Conservation (phyloP, 495 filamentous ascomycete species). For the Hypoxylon subgilvum region DNA sequence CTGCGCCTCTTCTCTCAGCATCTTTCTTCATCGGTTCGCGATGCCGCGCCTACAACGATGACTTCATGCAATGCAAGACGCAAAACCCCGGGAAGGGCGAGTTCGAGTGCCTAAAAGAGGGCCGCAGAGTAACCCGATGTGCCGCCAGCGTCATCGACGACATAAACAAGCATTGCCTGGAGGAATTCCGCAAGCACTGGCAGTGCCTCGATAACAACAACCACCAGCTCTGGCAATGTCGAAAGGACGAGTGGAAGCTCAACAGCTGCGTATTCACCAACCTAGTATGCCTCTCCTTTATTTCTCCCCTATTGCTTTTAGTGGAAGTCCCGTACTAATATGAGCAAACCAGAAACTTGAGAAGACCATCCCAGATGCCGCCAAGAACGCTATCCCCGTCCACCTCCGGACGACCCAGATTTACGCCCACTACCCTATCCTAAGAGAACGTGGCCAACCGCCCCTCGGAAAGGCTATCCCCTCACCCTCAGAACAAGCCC, state of each 20-base stretch:
- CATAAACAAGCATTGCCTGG: constrained; percentile 92
- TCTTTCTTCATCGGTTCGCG: constrained; percentile 97
- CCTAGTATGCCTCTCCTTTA: constrained; percentile 65
- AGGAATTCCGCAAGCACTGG: constrained; percentile 92
- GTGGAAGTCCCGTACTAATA: constrained; percentile 11
- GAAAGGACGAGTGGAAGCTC: constrained; percentile 75
- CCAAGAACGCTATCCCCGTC: constrained; percentile 76
- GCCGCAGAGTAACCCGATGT: constrained; percentile 93
- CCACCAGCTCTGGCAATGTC: constrained; percentile 92
- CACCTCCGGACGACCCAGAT: constrained; percentile 81
- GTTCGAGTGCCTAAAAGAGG: constrained; percentile 93
- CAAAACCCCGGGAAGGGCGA: constrained; percentile 87
- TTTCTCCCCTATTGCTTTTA: neutral
- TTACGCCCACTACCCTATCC: constrained; percentile 64
- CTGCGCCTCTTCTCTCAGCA: constrained; percentile 87
- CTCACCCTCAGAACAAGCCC: constrained; percentile 39
- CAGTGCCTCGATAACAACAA: constrained; percentile 96
- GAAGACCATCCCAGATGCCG: constrained; percentile 86
- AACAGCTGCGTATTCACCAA: constrained; percentile 96
- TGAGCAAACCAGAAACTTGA: constrained; percentile 71
- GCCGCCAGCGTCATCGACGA: constrained; percentile 95
- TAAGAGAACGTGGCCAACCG: constrained; percentile 41
- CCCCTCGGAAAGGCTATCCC: constrained; percentile 47
- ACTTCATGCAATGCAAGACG: constrained; percentile 99
- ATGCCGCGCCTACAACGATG: constrained; percentile 94